phyloP scores from a whole-genome alignment of 768 basidiomycete genomes.

The Strobilomyces echinocephalus region DNA sequence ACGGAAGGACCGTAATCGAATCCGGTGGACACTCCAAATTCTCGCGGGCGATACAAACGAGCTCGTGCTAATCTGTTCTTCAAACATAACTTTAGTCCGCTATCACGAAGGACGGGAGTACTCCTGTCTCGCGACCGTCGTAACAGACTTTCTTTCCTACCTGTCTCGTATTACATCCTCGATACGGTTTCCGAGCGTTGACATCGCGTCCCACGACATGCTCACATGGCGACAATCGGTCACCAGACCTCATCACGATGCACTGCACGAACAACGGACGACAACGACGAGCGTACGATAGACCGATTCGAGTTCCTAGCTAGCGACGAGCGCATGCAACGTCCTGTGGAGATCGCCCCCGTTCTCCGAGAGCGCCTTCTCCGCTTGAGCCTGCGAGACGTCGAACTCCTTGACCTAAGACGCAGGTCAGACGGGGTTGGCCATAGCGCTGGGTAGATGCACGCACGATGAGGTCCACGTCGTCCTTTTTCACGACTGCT shows the following conservation, averaged over 20 bases:
- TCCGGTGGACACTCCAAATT: too few relatives aligned
- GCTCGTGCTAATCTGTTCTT: too few relatives aligned
- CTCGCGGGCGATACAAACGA: too few relatives aligned
- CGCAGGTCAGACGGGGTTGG: conserved; percentile 1
- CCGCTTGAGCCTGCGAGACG: conserved; percentile 25
- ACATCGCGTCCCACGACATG: neutral
- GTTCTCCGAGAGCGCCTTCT: conserved; percentile 28
- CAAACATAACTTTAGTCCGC: too few relatives aligned
- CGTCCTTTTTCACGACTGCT: conserved; percentile 25
- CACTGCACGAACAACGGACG: neutral
- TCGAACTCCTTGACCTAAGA: conserved; percentile 29
- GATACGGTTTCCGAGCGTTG: too few relatives aligned
- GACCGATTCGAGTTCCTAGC: conserved; percentile 8
- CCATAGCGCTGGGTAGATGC: neutral
- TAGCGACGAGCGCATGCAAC: conserved; percentile 24
- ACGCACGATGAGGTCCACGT: conserved; percentile 27
- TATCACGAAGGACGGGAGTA: too few relatives aligned
- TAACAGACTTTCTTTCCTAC: neutral
- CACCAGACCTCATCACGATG: neutral
- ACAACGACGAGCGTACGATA: neutral
- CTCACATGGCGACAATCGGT: neutral
- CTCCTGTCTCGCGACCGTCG: too few relatives aligned
- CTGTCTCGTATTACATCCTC: neutral
- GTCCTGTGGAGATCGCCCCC: conserved; percentile 28
- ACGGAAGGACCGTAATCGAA: too few relatives aligned